phyloP scores from a whole-genome alignment of 2,329 filamentous ascomycete species.

The Alternaria ethzedia region DNA sequence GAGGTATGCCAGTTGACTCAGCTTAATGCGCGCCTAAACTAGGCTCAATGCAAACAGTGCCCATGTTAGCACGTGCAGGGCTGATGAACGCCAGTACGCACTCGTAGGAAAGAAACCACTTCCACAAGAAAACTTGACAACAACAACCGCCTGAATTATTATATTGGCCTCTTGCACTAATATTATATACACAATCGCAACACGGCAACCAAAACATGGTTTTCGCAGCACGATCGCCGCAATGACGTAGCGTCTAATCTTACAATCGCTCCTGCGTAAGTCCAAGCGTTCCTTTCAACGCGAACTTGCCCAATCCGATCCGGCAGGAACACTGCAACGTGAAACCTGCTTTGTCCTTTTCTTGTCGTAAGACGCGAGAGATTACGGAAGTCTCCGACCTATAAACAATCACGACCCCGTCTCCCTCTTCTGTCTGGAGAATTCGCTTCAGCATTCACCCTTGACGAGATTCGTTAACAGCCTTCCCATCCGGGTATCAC shows the following conservation, averaged over 20 bases:
- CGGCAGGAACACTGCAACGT: background rate
- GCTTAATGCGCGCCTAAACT: background rate
- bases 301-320: conserved; percentile 8
- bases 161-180: background rate
- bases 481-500: too few species aligned
- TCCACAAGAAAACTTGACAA: too few species aligned
- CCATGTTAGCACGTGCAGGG: background rate
- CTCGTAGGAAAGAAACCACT: too few species aligned
- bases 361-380: conserved; percentile 3
- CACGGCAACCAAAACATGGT: background rate
- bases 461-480: too few species aligned
- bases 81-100: background rate
- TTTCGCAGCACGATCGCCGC: conserved; percentile 7
- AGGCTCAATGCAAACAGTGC: background rate
- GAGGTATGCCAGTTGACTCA: background rate
- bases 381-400: background rate
- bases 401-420: too few species aligned
- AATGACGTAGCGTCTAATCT: conserved; percentile 17
- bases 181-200: background rate
- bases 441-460: background rate
- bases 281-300: conserved; percentile 6
- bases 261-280: background rate
- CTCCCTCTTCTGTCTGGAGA: too few species aligned
- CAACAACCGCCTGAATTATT: background rate
- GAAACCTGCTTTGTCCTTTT: conserved; percentile 13